Percentiles rank a stretch among this genome's conserved stretches.
Conservation (phyloP, 495 filamentous ascomycete genomes). For the Neurospora sp. region DNA sequence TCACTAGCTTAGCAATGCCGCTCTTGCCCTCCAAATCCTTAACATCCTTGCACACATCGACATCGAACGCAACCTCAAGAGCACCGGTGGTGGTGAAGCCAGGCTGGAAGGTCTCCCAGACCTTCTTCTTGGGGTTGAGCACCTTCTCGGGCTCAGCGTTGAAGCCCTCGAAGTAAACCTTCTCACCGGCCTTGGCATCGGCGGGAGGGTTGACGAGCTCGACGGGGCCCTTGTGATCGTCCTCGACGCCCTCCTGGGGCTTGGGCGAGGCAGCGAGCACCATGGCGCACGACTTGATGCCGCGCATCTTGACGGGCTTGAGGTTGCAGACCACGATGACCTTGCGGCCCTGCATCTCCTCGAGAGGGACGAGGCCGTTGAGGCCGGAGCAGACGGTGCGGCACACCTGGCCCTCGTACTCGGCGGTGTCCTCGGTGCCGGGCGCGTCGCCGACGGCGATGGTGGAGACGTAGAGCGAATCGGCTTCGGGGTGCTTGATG, state of each 20-base stretch:
- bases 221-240: slow-evolving; percentile 80
- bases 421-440: slow-evolving; percentile 74
- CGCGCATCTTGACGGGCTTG: slow-evolving; percentile 97
- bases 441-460: slow-evolving; percentile 87
- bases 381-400: slow-evolving; percentile 94
- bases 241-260: slow-evolving; percentile 64
- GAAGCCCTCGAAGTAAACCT: slow-evolving; percentile 91
- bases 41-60: slow-evolving; percentile 36
- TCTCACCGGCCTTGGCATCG: slow-evolving; percentile 70
- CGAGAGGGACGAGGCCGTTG: slow-evolving; percentile 83
- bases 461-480: slow-evolving; percentile 92
- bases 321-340: slow-evolving; percentile 93
- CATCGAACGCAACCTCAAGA: slow-evolving; percentile 62
- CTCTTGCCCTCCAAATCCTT: slow-evolving; percentile 47
- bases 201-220: slow-evolving; percentile 82
- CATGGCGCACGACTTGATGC: slow-evolving; percentile 93
- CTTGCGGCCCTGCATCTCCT: slow-evolving; percentile 93
- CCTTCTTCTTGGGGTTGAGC: slow-evolving; percentile 97
- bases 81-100: slow-evolving; percentile 79
- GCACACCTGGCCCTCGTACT: slow-evolving; percentile 77
- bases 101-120: slow-evolving; percentile 92
- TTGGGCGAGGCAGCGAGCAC: slow-evolving; percentile 87
- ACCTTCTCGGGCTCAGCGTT: slow-evolving; percentile 81
- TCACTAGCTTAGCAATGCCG: slow-evolving; percentile 58
- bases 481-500: slow-evolving; percentile 89